A percentile compares a stretch with the other conserved stretches of the same genome.
phyloP scores from a whole-genome alignment of 2,329 filamentous ascomycete species.

The Talaromyces sp. region DNA sequence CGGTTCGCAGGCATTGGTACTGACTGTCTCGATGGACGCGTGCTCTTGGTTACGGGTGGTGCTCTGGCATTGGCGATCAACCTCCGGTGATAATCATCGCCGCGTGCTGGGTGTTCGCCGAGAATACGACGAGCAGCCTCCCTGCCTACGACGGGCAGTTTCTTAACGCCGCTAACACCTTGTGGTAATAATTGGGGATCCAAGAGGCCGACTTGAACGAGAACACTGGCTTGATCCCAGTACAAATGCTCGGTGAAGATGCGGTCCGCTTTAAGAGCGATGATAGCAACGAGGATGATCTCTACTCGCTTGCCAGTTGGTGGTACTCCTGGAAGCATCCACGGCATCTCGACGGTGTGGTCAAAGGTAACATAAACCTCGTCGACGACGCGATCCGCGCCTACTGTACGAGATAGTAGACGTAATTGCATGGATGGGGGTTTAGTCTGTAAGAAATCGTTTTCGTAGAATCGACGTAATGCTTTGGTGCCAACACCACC shows the following conservation, averaged over 20 bases:
- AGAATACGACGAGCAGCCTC: conserved; percentile 41
- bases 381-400: conserved; percentile 59
- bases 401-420: conserved; percentile 57
- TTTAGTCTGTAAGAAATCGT: conserved; percentile 54
- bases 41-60: neutral
- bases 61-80: conserved; percentile 21
- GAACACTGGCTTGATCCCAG: conserved; percentile 61
- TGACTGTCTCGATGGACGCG: neutral
- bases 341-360: conserved; percentile 55
- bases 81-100: conserved; percentile 34
- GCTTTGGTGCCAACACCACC: conserved; percentile 43
- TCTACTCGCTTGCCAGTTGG: conserved; percentile 58
- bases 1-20: conserved; percentile 1
- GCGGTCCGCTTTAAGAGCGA: conserved; percentile 52
- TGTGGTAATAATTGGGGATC: conserved; percentile 55
- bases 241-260: conserved; percentile 58
- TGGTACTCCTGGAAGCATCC: conserved; percentile 58
- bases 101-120: conserved; percentile 36
- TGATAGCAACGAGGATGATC: conserved; percentile 55
- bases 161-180: conserved; percentile 39
- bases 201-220: conserved; percentile 57
- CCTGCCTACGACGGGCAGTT: conserved; percentile 40
- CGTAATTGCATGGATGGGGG: conserved; percentile 52
- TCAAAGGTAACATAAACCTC: conserved; percentile 57
- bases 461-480: conserved; percentile 52